phyloP scores from a whole-genome alignment of 108 stramenopile genomes.

The Pseudonitzschia multistriata region DNA sequence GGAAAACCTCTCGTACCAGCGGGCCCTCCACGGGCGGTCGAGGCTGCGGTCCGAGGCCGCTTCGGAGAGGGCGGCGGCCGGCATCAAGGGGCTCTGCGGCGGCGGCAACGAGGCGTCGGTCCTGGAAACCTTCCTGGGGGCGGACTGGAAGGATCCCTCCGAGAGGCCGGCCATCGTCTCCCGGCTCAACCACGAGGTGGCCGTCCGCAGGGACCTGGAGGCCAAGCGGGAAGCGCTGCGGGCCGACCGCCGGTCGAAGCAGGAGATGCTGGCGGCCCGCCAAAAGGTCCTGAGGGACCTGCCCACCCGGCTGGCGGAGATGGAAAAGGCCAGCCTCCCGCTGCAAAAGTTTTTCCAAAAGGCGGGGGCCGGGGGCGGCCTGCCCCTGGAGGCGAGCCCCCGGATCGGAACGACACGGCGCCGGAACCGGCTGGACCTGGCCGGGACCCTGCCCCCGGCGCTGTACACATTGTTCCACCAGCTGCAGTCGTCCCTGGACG shows the following conservation, averaged over 20 bases:
- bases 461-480: constrained; percentile 74
- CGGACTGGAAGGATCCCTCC: constrained; percentile 20
- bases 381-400: constrained; percentile 20
- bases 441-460: constrained; percentile 49
- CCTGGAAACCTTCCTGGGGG: constrained; percentile 8
- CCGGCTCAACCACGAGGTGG: constrained; percentile 27
- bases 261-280: constrained; percentile 31
- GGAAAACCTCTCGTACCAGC: constrained; percentile 31
- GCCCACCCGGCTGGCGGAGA: constrained; percentile 48
- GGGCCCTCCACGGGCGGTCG: constrained; percentile 14
- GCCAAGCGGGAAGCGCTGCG: constrained; percentile 23
- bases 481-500: constrained; percentile 59
- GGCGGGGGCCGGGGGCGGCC: neutral
- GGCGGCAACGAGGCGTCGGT: neutral
- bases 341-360: constrained; percentile 60
- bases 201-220: constrained; percentile 24
- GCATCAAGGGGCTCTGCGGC: neutral
- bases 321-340: constrained; percentile 61
- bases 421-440: constrained; percentile 50
- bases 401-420: constrained; percentile 39
- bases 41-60: neutral
- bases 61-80: neutral
- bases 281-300: constrained; percentile 42
- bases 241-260: constrained; percentile 31
- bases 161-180: constrained; percentile 7